A percentile compares a stretch with the other conserved stretches of the same genome.
Evolutionary conservation across 1,284 basidiomycete genomes (phyloP).

Genomic region (Chalciporus sp.): DNA sequence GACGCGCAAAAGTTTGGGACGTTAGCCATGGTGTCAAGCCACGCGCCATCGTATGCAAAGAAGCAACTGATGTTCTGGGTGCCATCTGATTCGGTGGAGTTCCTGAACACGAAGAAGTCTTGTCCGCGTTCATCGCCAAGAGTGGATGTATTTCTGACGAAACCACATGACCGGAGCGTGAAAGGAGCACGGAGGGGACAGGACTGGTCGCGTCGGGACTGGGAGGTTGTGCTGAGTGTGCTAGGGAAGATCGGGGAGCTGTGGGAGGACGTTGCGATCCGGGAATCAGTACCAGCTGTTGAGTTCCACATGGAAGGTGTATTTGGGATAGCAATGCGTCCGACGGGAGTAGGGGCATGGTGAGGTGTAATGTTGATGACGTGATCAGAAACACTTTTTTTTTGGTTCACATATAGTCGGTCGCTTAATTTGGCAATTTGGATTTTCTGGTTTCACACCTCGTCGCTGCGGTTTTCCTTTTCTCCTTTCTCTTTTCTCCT

Average conservation of each 20-base stretch:
- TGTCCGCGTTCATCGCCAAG: conserved; percentile 42
- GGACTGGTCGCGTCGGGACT: conserved; percentile 70
- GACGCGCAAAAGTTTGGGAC: conserved; percentile 39
- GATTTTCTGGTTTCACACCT: conserved; percentile 3
- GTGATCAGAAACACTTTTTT: no score
- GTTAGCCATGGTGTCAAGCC: conserved; percentile 43
- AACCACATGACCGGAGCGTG: conserved; percentile 38
- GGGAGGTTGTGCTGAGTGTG: conserved; percentile 53
- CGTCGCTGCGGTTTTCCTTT: conserved; percentile 26
- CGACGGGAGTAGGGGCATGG: conserved; percentile 44
- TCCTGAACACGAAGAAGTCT: conserved; percentile 45
- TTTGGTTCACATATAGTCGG: no score
- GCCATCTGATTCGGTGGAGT: conserved; percentile 56
- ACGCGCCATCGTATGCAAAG: conserved; percentile 54
- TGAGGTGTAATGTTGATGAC: not conserved
- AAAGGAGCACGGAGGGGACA: conserved; percentile 59
- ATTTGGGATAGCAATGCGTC: conserved; percentile 52
- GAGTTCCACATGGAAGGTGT: conserved; percentile 49
- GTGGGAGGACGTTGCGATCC: conserved; percentile 55
- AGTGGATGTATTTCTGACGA: conserved; percentile 52
- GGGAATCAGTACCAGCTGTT: conserved; percentile 51
- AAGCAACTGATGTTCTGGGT: conserved; percentile 54
- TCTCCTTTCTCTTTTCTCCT: conserved; percentile 13
- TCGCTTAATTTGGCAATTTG: conserved; percentile 1
- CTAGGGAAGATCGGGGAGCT: conserved; percentile 49